phyloP scores from a whole-genome alignment of 306 rosid genomes.

The Lagenaria siceraria region DNA sequence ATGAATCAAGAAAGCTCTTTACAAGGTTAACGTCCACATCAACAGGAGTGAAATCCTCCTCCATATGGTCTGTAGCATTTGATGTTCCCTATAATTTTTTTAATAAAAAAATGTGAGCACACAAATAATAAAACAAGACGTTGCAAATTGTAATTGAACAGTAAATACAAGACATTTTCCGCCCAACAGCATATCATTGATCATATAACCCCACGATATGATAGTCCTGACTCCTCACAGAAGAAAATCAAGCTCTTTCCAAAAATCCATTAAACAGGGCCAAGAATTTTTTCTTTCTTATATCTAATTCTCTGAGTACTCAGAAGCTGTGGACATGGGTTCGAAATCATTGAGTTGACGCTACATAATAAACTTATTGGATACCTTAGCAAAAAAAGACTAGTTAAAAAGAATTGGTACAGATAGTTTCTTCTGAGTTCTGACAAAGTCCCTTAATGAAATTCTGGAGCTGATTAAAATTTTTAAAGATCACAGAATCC shows the following conservation, averaged over 20 bases:
- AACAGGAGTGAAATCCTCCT: constrained; percentile 70
- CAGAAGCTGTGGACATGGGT: background rate
- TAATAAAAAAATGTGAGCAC: background rate
- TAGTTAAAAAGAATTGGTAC: background rate
- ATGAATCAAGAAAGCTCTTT: constrained; percentile 81
- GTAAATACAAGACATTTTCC: background rate
- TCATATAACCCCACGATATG: background rate
- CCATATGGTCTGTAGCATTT: constrained; percentile 42
- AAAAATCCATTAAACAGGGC: background rate
- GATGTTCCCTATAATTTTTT: constrained; percentile 50
- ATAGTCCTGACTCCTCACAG: background rate
- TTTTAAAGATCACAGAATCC: background rate
- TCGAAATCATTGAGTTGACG: background rate
- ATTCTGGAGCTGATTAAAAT: background rate
- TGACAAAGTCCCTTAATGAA: background rate
- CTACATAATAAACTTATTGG: background rate
- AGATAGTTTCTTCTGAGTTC: background rate
- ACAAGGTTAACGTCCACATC: constrained; percentile 93
- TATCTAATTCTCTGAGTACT: background rate
- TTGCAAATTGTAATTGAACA: background rate
- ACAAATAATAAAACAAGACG: background rate
- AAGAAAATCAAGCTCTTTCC: background rate
- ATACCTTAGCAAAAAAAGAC: no score
- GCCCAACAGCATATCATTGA: background rate
- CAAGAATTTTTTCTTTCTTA: background rate